Conservation (phyloP, 2,329 filamentous ascomycete genomes). For the Orbilia quercus region DNA sequence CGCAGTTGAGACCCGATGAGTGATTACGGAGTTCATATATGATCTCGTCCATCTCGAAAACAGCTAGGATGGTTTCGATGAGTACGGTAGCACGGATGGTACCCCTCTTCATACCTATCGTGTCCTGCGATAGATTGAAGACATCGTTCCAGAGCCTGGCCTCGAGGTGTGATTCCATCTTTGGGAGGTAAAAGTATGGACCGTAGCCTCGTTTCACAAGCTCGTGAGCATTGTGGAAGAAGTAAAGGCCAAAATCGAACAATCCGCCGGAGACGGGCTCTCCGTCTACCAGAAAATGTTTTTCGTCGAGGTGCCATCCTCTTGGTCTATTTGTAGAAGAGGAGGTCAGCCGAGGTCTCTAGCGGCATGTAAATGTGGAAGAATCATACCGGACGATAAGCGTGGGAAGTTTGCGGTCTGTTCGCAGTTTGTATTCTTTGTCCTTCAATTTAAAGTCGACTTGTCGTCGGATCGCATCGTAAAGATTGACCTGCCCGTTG, state of each 20-base stretch:
- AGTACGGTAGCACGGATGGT: slow-evolving; percentile 95
- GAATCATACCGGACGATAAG: slow-evolving; percentile 77
- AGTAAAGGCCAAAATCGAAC: slow-evolving; percentile 98
- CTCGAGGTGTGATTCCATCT: slow-evolving; percentile 98
- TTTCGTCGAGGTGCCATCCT: slow-evolving; percentile 98
- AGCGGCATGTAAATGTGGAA: background rate
- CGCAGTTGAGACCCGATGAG: slow-evolving; percentile 95
- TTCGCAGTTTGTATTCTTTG: slow-evolving; percentile 98
- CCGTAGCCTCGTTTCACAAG: slow-evolving; percentile 83
- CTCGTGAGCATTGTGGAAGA: slow-evolving; percentile 97
- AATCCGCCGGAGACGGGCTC: slow-evolving; percentile 91
- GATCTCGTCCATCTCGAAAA: slow-evolving; percentile 99
- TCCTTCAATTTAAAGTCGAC: slow-evolving; percentile 95
- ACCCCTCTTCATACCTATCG: slow-evolving; percentile 85
- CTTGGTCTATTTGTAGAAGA: slow-evolving; percentile 68
- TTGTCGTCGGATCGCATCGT: slow-evolving; percentile 92
- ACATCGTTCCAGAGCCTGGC: slow-evolving; percentile 97
- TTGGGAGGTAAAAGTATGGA: slow-evolving; percentile 97
- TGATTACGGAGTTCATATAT: slow-evolving; percentile 99
- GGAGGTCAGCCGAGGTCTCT: background rate
- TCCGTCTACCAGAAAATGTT: slow-evolving; percentile 94
- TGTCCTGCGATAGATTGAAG: slow-evolving; percentile 96
- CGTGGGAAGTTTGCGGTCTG: slow-evolving; percentile 85
- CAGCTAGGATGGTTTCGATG: slow-evolving; percentile 97
- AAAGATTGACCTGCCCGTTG: slow-evolving; percentile 96